These are phyloP conservation scores for Beauveria medogensis DNA, from an alignment of 2,329 filamentous ascomycete genomes.

Conservation along the genomic window DNA sequence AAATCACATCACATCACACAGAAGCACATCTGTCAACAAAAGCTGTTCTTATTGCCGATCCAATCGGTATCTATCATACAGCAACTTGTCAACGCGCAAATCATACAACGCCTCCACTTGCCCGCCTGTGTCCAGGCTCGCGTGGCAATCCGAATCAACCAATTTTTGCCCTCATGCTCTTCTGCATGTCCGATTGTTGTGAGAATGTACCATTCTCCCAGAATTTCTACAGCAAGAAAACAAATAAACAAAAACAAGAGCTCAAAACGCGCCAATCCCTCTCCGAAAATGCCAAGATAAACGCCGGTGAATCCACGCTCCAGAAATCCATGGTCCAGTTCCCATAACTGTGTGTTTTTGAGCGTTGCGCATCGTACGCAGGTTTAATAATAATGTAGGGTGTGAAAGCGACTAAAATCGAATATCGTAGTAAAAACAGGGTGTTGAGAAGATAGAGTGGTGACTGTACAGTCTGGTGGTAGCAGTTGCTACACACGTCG, in stretches of 20 bases:
- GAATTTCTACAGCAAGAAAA: slow-evolving; percentile 6
- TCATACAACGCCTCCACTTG: slow-evolving; percentile 8
- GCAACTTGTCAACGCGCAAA: slow-evolving; percentile 4
- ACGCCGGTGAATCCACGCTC: slow-evolving; percentile 10
- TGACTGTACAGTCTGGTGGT: slow-evolving; percentile 4
- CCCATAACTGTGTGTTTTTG: slow-evolving; percentile 11
- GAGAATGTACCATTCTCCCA: slow-evolving; percentile 6
- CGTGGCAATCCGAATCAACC: slow-evolving; percentile 7
- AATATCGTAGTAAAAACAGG: slow-evolving; percentile 23
- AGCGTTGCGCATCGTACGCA: slow-evolving; percentile 13
- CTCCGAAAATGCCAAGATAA: slow-evolving; percentile 12
- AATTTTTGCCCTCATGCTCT: slow-evolving; percentile 6
- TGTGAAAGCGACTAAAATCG: slow-evolving; percentile 21
- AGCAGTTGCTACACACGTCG: slow-evolving; percentile 19
- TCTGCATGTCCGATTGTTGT: background rate
- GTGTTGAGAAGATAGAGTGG: slow-evolving; percentile 12
- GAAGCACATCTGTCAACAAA: slow-evolving; percentile 2
- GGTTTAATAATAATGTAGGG: slow-evolving; percentile 11
- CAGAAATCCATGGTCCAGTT: slow-evolving; percentile 13
- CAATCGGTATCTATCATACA: slow-evolving; percentile 11
- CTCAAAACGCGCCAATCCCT: slow-evolving; percentile 8
- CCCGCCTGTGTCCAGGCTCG: slow-evolving; percentile 5
- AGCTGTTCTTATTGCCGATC: slow-evolving; percentile 7
- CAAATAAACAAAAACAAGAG: background rate
- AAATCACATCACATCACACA: background rate